phyloP scores from a whole-genome alignment of 75 land plant species.

The Adiantum capillusveneris region DNA sequence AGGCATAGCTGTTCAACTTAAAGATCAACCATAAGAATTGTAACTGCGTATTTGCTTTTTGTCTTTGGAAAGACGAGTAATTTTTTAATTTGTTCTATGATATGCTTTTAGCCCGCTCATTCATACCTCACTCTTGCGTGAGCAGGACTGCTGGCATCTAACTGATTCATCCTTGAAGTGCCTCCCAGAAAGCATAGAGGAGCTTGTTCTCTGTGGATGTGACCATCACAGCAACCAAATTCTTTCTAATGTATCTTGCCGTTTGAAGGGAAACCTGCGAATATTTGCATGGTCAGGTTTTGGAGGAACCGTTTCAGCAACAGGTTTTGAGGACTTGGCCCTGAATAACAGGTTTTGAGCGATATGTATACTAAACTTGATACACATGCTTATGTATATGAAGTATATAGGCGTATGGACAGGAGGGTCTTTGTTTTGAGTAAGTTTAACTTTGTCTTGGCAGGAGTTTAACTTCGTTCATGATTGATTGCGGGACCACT shows the following conservation, averaged over 20 bases:
- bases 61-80: too few relatives aligned
- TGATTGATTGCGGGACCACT: conserved; percentile 21
- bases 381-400: too few relatives aligned
- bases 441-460: not conserved
- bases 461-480: conserved; percentile 24
- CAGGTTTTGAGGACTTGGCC: conserved; percentile 18
- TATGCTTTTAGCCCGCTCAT: too few relatives aligned
- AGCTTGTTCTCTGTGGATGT: conserved; percentile 26
- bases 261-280: conserved; percentile 8
- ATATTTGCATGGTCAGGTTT: conserved; percentile 35
- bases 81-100: too few relatives aligned
- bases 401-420: too few relatives aligned
- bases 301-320: conserved; percentile 16
- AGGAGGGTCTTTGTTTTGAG: too few relatives aligned
- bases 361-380: not conserved
- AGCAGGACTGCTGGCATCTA: conserved; percentile 31
- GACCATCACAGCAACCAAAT: conserved; percentile 22
- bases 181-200: conserved; percentile 23
- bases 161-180: conserved; percentile 14
- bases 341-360: conserved; percentile 12
- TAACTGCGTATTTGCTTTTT: too few relatives aligned
- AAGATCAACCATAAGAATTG: too few relatives aligned
- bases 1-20: too few relatives aligned
- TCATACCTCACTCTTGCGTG: too few relatives aligned
- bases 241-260: conserved; percentile 14